Conservation (phyloP, 73 alveolate species). For the Stentor coeruleus region DNA sequence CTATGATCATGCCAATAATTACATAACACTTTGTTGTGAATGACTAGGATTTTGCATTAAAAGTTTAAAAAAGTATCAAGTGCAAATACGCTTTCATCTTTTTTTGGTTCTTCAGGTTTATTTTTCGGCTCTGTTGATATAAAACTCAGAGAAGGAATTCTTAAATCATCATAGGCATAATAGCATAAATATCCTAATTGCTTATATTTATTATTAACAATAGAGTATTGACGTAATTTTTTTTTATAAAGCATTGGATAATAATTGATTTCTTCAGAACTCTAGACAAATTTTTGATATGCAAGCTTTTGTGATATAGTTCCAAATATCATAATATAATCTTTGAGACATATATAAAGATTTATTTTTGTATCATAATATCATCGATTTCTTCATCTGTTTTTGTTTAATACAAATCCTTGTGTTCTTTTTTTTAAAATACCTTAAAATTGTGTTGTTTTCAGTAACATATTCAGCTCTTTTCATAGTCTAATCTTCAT, state of each 20-base stretch:
- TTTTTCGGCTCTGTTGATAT: too few relatives aligned
- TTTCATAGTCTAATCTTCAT: too few relatives aligned
- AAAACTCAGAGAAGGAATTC: neutral
- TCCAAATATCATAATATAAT: neutral
- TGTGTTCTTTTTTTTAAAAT: neutral
- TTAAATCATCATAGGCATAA: neutral
- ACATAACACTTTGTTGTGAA: neutral
- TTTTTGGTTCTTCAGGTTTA: neutral
- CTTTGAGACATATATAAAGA: neutral
- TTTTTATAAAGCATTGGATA: slow-evolving; percentile 53
- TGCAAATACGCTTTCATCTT: neutral
- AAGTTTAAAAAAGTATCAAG: neutral
- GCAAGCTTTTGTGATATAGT: slow-evolving; percentile 6
- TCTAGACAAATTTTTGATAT: neutral
- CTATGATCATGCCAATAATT: neutral
- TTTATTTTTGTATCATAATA: neutral
- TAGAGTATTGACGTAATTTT: slow-evolving; percentile 29
- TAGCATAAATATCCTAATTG: neutral
- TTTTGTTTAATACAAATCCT: too few relatives aligned
- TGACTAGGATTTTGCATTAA: neutral
- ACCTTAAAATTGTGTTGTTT: neutral
- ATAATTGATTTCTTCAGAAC: slow-evolving; percentile 38
- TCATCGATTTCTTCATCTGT: neutral
- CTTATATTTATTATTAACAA: neutral
- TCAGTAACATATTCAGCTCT: neutral